Evolutionary conservation across 805 yeast genomes (phyloP), one percentile per base, ranked within the genome.

Genomic region (Jamesozyma jinghongensis): DNA sequence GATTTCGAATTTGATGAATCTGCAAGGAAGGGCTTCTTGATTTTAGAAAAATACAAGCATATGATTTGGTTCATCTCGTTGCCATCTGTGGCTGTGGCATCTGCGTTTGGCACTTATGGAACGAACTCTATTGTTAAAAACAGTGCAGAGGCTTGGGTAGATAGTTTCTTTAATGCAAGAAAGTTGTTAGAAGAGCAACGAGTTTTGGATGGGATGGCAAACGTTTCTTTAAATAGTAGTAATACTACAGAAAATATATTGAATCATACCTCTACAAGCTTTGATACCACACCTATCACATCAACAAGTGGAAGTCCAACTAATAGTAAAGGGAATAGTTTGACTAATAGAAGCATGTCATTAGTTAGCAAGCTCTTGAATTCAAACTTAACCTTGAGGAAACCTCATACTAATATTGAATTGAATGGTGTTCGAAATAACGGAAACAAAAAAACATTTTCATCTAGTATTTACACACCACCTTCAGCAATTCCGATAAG

Each of bases 1-100:
- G 90, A 82, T 59, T 81, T 79, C 59, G 90, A 82, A 56, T 82
- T 83, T 59, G 79, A 77, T 46, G 83, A 77, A 42, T 64, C 61
- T 16, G 67, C 67, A 5, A 67, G 67, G 19, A 71, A 67, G 41
- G 92, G 90, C 0, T 81, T 74, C 50, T 62, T 81, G 35, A 79
- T 81, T 11, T 53, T 82, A 22, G 88, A 82, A 51, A 64, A 79
- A 49, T 68, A 74, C 48, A 71, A 70, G 44, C 66, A 70, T 40
- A 77, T 76, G 34, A 74, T 73, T 43, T 66, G 82, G 62, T 70
- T 80, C 5, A 77, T 81, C 42, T 64, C 81, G 33, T 57, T 67
- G 51, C 62, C 79, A 10, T 18, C 37, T 7, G n/a, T 18, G 5
- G 18, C 22, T 11, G 13, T 33, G 3, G 19, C 32, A 14, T 29